A percentile compares a stretch with the other conserved stretches of the same genome.
These are phyloP conservation scores for Microstroma glucosiphilum DNA, from an alignment of 1,284 basidiomycete genomes.

Conservation along the genomic window DNA sequence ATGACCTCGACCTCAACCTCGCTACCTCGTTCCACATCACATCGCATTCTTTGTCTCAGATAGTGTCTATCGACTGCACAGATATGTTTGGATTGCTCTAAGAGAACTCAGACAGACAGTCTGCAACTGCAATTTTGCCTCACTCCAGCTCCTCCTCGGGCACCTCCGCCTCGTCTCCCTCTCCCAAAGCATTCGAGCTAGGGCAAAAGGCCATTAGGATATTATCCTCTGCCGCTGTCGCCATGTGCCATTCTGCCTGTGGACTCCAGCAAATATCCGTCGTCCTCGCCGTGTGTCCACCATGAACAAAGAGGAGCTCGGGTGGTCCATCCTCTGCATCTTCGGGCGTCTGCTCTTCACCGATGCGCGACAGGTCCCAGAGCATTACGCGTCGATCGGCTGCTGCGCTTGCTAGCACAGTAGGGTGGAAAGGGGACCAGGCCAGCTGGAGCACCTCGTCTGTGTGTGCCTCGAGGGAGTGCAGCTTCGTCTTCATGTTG, in stretches of 20 bases:
- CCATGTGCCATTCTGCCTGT: slow-evolving; percentile 43
- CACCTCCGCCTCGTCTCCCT: slow-evolving; percentile 16
- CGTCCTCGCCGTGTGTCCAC: slow-evolving; percentile 46
- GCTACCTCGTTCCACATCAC: too few species aligned
- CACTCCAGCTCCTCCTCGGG: slow-evolving; percentile 17
- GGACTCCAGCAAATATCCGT: slow-evolving; percentile 48
- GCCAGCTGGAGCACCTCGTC: slow-evolving; percentile 90
- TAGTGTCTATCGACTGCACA: too few species aligned
- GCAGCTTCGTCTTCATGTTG: slow-evolving; percentile 66
- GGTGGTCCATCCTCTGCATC: slow-evolving; percentile 46
- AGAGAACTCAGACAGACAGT: too few species aligned
- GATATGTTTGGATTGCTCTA: too few species aligned
- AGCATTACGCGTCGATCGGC: slow-evolving; percentile 88
- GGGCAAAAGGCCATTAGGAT: slow-evolving; percentile 42
- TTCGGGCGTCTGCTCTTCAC: slow-evolving; percentile 56
- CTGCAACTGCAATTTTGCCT: background rate
- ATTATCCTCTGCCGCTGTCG: slow-evolving; percentile 46
- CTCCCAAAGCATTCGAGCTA: slow-evolving; percentile 18
- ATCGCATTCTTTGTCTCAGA: too few species aligned
- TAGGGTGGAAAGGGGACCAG: slow-evolving; percentile 82
- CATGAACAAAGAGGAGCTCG: slow-evolving; percentile 48
- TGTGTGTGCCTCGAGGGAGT: slow-evolving; percentile 85
- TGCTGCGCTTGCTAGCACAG: slow-evolving; percentile 58
- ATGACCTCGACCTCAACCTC: too few species aligned
- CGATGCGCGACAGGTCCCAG: slow-evolving; percentile 90